Base-by-base conservation (phyloP, 768 basidiomycete genomes). In the Mycena alexandri region DNA sequence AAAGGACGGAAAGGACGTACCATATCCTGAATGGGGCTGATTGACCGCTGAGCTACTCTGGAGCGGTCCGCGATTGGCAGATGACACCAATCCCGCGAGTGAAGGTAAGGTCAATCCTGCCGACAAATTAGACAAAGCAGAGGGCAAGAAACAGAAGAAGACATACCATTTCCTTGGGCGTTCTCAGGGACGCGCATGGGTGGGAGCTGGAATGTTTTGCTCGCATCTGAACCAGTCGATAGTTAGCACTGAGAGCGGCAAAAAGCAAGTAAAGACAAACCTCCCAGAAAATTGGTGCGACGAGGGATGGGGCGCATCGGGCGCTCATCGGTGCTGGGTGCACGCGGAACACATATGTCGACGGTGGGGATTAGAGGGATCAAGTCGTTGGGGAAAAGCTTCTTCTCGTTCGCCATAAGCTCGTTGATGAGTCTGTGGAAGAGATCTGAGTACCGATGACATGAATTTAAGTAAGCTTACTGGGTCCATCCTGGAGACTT, bases 371-470 rank as follows among this genome's bases (percentile, higher is more conserved):
- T 43, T 10, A 60, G 19, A 5, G 41, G 46, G 29, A 60, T 60
- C 14, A 33, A 25, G 41, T 60, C 58, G 44, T 60, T 60, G 42
- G 29, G 22, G 44, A 60, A 60, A 17, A 22, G 43, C 22, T 21
- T 4, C 11, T 43, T 43, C 58, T 60, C 58, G 5, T 60, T 8
- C 7, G 19, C 29, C 8, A 60, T 34, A 33, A 47, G 5, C 22
- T 14, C 21, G 25, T 22, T 22, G 22, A 60, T 60, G 41, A 33
- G 21, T 5, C 41, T 57, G 19, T 19, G 24, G 29, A 25, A 41
- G 19, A 22, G 21, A 12, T 8, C 12, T 12, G n/a, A 19, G 43
- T 29, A 6, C 29, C 24, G 24, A 60, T 19, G 13, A 60, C 7
- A 25, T 4, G 24, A 24, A 22, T 11, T 17, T 29, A 48, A 22